phyloP scores from a whole-genome alignment of 257 asterid genomes.

The Solanum virginianum region DNA sequence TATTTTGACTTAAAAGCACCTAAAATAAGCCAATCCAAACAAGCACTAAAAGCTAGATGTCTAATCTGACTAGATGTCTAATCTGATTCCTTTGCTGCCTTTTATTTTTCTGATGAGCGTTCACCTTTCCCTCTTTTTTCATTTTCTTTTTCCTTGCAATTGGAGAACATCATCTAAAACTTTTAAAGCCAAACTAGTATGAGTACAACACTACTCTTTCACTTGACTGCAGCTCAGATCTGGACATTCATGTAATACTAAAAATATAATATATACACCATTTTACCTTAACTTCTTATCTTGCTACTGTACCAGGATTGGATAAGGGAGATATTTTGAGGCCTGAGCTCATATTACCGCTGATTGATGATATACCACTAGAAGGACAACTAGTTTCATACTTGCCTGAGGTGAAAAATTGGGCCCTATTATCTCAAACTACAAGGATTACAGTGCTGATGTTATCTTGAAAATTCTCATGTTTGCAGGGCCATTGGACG shows the following conservation, averaged over 20 bases:
- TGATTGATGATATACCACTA: slow-evolving; percentile 52
- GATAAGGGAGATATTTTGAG: slow-evolving; percentile 89
- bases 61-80: not conserved
- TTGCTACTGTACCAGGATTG: slow-evolving; percentile 42
- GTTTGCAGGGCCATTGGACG: slow-evolving; percentile 70
- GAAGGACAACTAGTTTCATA: slow-evolving; percentile 57
- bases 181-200: not conserved
- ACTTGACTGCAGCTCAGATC: not conserved
- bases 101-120: not conserved
- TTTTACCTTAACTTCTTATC: slow-evolving; percentile 1
- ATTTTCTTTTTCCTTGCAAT: not conserved
- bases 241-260: not conserved
- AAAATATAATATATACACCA: not conserved
- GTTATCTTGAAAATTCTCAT: not conserved
- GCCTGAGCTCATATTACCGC: slow-evolving; percentile 68
- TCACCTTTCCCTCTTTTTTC: not conserved
- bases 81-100: not conserved
- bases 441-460: not conserved
- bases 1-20: no score
- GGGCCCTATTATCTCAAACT: not conserved
- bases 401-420: slow-evolving; percentile 65
- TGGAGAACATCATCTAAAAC: not conserved
- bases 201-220: not conserved
- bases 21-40: no score
- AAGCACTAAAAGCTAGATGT: not conserved